Conservation (phyloP, 371 early-diverging fungal species). For the Mucor mucedo region DNA sequence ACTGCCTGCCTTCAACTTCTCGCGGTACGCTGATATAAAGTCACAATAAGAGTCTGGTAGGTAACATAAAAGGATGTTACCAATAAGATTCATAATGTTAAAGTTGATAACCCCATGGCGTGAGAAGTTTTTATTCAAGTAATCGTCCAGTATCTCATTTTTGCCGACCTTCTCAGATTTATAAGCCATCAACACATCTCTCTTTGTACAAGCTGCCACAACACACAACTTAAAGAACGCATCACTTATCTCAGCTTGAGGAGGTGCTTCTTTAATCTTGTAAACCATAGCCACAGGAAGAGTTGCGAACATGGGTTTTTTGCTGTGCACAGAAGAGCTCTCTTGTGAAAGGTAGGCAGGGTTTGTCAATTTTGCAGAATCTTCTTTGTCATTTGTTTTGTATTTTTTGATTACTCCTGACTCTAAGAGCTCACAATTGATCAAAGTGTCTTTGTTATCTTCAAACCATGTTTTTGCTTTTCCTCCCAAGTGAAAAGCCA, state of each 20-base stretch:
- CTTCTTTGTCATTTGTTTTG: background rate
- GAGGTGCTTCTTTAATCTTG: background rate
- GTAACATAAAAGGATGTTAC: background rate
- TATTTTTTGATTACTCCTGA: background rate
- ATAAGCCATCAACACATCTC: conserved; percentile 1
- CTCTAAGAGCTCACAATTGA: background rate
- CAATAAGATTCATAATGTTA: background rate
- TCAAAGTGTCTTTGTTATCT: background rate
- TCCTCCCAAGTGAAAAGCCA: background rate
- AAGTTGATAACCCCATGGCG: background rate
- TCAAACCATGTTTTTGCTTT: background rate
- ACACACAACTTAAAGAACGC: conserved; percentile 1
- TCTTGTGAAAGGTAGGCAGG: background rate
- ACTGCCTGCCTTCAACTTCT: background rate
- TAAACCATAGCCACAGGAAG: background rate
- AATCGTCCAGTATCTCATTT: background rate
- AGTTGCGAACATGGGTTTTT: too few relatives aligned
- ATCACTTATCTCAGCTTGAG: background rate
- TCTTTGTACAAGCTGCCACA: background rate
- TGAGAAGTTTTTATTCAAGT: background rate
- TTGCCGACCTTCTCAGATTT: background rate
- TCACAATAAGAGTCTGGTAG: background rate
- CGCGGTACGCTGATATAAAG: background rate
- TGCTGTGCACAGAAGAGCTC: background rate
- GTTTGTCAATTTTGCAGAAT: background rate